Evolutionary conservation across 371 early-diverging fungal species (phyloP).

Genomic region (Mortierella sp.): DNA sequence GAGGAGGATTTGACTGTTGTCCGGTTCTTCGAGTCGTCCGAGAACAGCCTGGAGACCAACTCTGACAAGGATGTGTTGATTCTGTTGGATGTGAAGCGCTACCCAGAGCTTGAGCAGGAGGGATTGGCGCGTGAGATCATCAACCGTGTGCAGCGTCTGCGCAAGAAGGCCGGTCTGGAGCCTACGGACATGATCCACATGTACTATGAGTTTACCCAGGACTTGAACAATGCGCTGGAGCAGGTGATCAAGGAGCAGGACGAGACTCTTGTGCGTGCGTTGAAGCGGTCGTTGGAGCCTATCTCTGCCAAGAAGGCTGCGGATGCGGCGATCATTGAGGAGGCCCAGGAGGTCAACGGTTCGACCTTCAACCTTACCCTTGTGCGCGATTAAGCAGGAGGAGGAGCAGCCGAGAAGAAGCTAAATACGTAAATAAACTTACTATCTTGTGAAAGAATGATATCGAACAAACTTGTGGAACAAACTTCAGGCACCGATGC

Average conservation of each 20-base stretch:
- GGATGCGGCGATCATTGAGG: conserved; percentile 72
- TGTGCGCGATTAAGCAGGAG: conserved; percentile 53
- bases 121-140: conserved; percentile 98
- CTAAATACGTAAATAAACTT: background rate
- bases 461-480: too few relatives aligned
- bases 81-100: conserved; percentile 88
- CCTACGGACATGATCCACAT: conserved; percentile 91
- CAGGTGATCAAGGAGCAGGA: conserved; percentile 79
- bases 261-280: conserved; percentile 77
- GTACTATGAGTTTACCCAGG: conserved; percentile 83
- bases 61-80: conserved; percentile 90
- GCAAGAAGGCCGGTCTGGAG: conserved; percentile 94
- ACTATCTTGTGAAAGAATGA: too few relatives aligned
- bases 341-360: conserved; percentile 80
- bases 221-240: conserved; percentile 76
- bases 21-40: conserved; percentile 82
- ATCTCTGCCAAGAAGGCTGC: conserved; percentile 54
- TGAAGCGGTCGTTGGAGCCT: conserved; percentile 77
- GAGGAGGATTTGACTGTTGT: conserved; percentile 89
- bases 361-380: conserved; percentile 61
- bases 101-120: conserved; percentile 90
- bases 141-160: conserved; percentile 97
- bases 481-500: too few relatives aligned
- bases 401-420: background rate
- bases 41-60: conserved; percentile 79